Evolutionary conservation across 768 basidiomycete genomes (phyloP), one percentile per base, ranked within the genome.

Genomic region (Suillus spraguei): DNA sequence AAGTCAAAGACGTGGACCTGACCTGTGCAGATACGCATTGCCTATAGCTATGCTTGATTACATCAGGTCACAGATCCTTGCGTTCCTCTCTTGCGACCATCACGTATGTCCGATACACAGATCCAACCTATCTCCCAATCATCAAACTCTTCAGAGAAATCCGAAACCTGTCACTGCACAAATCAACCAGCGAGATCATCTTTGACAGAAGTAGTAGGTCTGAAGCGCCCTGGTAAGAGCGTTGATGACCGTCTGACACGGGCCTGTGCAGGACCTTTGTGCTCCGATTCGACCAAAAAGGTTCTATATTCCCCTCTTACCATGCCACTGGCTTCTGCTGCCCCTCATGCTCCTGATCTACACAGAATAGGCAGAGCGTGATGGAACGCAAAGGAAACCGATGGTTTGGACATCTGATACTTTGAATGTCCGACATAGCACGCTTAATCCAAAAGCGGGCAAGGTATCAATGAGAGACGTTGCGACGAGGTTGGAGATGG

Each of bases 241-340:
- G 38, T 39, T 39, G 10, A 75, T 10, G 20, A 65, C 55, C 35
- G 59, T 44, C 42, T 44, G 20, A 44, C 22, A 47, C 28, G 2
- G 28, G n/a, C 11, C 61, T 16, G 62, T 9, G 66, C 70, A 4
- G 66, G 60, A 59, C 72, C 67, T 53, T 59, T 67, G 44, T 65
- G 32, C 28, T 50, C n/a, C 11, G 58, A 11, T 36, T 66, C 60
- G 28, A 70, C 67, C 6, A 16, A 56, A 70, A 44, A 1, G 53
- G 50, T 13, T 65, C 73, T 16, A 68, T 63, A 41, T 64, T 74
- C 10, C 68, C 68, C 13, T 70, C 71, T 20, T 38, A 42, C 68
- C 65, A 65, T 39, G 63, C 68, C 2, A 66, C 60, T 20, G 64
- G 64, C 11, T 36, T 52, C 38, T 44, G 13, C 35, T 49, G 13